phyloP scores from a whole-genome alignment of 352 stramenopile genomes.

The Aphanomyces invadans region DNA sequence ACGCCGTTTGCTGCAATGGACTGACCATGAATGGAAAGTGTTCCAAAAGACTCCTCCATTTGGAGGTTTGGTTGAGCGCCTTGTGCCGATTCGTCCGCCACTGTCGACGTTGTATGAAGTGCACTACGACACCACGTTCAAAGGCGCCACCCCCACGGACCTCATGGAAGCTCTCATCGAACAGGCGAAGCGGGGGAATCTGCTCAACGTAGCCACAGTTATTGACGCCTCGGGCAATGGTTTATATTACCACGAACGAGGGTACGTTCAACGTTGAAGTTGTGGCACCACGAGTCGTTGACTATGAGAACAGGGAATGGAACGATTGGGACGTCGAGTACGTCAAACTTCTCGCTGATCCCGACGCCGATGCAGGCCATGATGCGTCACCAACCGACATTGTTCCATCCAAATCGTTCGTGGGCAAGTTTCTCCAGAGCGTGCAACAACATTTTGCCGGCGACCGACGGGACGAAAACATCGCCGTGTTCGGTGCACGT shows the following conservation, averaged over 20 bases:
- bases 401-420: conserved; percentile 36
- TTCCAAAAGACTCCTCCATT: conserved; percentile 54
- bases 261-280: too few species aligned
- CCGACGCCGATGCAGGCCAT: conserved; percentile 30
- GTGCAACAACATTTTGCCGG: conserved; percentile 48
- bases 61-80: conserved; percentile 41
- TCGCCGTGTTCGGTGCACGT: conserved; percentile 52
- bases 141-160: conserved; percentile 51
- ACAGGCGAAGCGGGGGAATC: conserved; percentile 42
- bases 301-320: conserved; percentile 51
- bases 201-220: conserved; percentile 65
- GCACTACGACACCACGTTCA: conserved; percentile 47
- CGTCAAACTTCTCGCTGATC: conserved; percentile 42
- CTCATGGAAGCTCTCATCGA: conserved; percentile 81
- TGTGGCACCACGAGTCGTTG: neutral
- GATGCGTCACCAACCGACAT: conserved; percentile 19
- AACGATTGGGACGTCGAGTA: conserved; percentile 83
- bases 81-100: conserved; percentile 72
- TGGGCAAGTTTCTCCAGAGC: conserved; percentile 47
- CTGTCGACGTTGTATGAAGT: conserved; percentile 83
- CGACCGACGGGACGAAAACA: conserved; percentile 66
- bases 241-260: conserved; percentile 61
- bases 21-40: conserved; percentile 47
- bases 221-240: conserved; percentile 69
- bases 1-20: conserved; percentile 66